Base-by-base conservation (phyloP, 805 yeast species). In the Wickerhamiella australiensis region DNA sequence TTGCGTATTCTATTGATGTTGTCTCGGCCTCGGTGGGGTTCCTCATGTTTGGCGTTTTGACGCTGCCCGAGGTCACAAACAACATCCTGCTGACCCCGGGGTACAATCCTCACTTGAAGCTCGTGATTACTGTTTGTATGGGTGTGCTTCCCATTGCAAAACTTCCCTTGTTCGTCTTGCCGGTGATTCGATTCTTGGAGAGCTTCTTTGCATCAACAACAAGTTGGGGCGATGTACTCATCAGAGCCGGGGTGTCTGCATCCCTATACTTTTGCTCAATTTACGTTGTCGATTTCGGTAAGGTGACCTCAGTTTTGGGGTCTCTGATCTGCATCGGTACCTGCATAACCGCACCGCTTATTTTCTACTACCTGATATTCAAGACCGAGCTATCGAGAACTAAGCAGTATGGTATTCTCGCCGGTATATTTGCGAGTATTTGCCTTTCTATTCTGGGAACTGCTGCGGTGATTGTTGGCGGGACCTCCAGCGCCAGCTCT, bases 121-220 rank as follows among this genome's bases (percentile, higher is more conserved):
- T 53, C 25, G 42, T 64, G 3, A 56, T 87, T 42, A 79, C 87
- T 43, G 71, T 74, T 0, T 66, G 83, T 37, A 82, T 86, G 74
- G 83, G 94, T n/a, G 56, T 85, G 5, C 76, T 87, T 21, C 95
- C 96, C 1, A 63, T 86, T 26, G 85, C 95, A 1, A 87, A 87
- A 59, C 74, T 86, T 1, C 95, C 96, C 0, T 70, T 86, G 37
- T 81, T 80, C 56, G 84, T 88, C 11, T 77, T 86, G 59, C 96
- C 96, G 0, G 78, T 87, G 25, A 76, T 84, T n/a, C 17, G 25
- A 6, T 27, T 72, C 88, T 35, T 45, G 9, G 35, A 45, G 25
- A 9, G 31, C 13, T 15, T 13, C 17, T 3, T 22, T 29, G 47
- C 40, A 7, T 29, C 33, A 13, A n/a, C 44, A 5, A 26, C 9